phyloP scores from a whole-genome alignment of 768 basidiomycete genomes.

The Melanogaster broomeanus region DNA sequence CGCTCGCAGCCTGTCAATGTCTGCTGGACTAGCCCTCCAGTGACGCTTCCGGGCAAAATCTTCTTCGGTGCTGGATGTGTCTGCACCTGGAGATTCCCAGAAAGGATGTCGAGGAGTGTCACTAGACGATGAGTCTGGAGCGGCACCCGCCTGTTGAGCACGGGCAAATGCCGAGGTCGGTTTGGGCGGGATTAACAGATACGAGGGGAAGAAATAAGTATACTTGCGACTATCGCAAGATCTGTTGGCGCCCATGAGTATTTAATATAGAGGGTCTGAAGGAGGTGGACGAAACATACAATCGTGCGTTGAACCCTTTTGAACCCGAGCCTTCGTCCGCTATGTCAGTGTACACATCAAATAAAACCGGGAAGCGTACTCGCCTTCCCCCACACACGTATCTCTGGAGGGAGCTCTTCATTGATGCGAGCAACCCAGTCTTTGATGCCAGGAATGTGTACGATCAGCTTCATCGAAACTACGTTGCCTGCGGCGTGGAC shows the following conservation, averaged over 20 bases:
- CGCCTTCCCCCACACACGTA: conserved; percentile 90
- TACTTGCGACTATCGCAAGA: conserved; percentile 95
- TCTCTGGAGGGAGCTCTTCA: conserved; percentile 84
- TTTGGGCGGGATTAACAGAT: conserved; percentile 88
- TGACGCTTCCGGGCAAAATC: conserved; percentile 66
- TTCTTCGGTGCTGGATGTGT: conserved; percentile 47
- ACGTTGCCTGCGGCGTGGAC: conserved; percentile 97
- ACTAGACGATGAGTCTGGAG: conserved; percentile 12
- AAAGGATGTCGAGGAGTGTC: conserved; percentile 51
- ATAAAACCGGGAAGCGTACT: conserved; percentile 29
- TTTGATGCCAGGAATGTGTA: conserved; percentile 65
- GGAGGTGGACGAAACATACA: conserved; percentile 43
- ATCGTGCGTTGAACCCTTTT: conserved; percentile 83
- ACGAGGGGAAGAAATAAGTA: conserved; percentile 95
- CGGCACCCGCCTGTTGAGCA: conserved; percentile 38
- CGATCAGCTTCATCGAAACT: conserved; percentile 90
- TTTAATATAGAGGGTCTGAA: neutral
- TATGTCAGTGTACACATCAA: neutral
- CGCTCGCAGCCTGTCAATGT: conserved; percentile 56
- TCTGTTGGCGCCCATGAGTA: conserved; percentile 38
- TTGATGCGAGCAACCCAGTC: conserved; percentile 79
- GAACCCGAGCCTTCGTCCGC: conserved; percentile 56
- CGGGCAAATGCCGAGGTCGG: conserved; percentile 65
- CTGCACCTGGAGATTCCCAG: conserved; percentile 49
- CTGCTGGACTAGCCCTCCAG: conserved; percentile 63